A percentile compares a stretch with the other conserved stretches of the same genome.
Evolutionary conservation across 2,329 filamentous ascomycete species (phyloP).

Genomic region (Sporothrix pseudoabietina): DNA sequence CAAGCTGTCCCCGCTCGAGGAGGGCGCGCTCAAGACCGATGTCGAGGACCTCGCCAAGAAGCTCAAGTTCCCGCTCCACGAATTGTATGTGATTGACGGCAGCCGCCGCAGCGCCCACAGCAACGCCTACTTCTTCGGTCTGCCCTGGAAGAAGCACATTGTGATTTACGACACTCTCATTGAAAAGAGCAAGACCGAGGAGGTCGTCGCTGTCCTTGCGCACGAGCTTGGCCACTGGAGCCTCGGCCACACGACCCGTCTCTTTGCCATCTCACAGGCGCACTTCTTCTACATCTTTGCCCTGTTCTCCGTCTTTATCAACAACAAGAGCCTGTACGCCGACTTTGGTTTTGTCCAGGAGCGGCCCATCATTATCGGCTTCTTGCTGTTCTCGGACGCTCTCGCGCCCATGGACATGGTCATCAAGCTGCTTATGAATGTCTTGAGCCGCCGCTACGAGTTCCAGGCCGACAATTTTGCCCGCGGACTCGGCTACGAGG

Average conservation of each 20-base stretch:
- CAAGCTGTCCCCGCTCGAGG: constrained; percentile 89
- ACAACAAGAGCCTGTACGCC: constrained; percentile 87
- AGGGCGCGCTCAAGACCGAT: constrained; percentile 81
- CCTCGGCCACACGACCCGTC: constrained; percentile 87
- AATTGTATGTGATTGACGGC: constrained; percentile 92
- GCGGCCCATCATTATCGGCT: constrained; percentile 92
- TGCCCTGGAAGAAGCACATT: constrained; percentile 99
- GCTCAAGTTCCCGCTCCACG: constrained; percentile 87
- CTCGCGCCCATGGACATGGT: constrained; percentile 91
- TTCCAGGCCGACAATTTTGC: constrained; percentile 96
- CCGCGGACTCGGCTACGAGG: constrained; percentile 76
- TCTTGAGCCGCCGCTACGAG: constrained; percentile 90
- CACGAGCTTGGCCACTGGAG: constrained; percentile 98
- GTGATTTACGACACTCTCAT: constrained; percentile 98
- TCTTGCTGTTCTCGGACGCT: constrained; percentile 97
- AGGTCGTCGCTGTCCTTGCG: constrained; percentile 91
- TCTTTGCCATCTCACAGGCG: constrained; percentile 85
- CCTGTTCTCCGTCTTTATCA: constrained; percentile 95
- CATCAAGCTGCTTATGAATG: constrained; percentile 93
- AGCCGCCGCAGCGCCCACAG: constrained; percentile 86
- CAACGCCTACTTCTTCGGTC: constrained; percentile 91
- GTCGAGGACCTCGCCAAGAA: constrained; percentile 82
- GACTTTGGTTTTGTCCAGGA: constrained; percentile 82
- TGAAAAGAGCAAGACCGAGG: constrained; percentile 87
- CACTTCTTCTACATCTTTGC: constrained; percentile 97